Evolutionary conservation across 2,329 filamentous ascomycete genomes (phyloP).

Genomic region (Lachnellula suecica): DNA sequence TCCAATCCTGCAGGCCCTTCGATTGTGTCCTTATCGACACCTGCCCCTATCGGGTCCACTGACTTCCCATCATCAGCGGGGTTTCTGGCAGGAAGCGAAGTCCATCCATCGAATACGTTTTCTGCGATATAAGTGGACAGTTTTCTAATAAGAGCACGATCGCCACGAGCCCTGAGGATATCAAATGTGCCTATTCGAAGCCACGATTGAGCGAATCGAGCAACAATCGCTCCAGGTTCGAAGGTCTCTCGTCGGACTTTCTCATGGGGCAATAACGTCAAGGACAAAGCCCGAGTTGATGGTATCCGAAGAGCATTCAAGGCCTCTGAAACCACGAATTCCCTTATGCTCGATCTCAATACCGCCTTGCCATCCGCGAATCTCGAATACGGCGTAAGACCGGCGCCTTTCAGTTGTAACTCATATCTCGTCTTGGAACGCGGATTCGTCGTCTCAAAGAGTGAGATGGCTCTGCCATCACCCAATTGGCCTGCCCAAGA

Average conservation of each 20-base stretch:
- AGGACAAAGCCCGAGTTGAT: constrained; percentile 79
- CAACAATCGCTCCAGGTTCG: constrained; percentile 90
- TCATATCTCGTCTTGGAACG: constrained; percentile 75
- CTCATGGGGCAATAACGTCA: constrained; percentile 72
- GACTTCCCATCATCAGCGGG: constrained; percentile 50
- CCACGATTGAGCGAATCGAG: constrained; percentile 90
- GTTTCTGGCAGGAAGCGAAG: constrained; percentile 66
- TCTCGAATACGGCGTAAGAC: constrained; percentile 88
- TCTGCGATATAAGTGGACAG: constrained; percentile 83
- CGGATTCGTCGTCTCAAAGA: constrained; percentile 86
- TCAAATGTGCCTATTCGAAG: constrained; percentile 95
- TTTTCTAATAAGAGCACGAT: constrained; percentile 70
- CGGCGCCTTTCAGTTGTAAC: constrained; percentile 91
- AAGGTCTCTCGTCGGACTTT: constrained; percentile 75
- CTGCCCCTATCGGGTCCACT: constrained; percentile 38
- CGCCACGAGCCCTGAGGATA: constrained; percentile 77
- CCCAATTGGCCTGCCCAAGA: constrained; percentile 95
- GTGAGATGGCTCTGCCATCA: constrained; percentile 88
- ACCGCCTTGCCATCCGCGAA: constrained; percentile 97
- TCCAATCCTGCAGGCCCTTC: constrained; percentile 67
- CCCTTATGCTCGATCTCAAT: constrained; percentile 85
- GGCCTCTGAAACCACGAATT: constrained; percentile 89
- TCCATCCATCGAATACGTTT: constrained; percentile 86
- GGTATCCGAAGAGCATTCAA: constrained; percentile 85
- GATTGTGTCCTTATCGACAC: constrained; percentile 54